Base-by-base conservation (phyloP, 179 eudicot genomes). In the Beta corolliflora region DNA sequence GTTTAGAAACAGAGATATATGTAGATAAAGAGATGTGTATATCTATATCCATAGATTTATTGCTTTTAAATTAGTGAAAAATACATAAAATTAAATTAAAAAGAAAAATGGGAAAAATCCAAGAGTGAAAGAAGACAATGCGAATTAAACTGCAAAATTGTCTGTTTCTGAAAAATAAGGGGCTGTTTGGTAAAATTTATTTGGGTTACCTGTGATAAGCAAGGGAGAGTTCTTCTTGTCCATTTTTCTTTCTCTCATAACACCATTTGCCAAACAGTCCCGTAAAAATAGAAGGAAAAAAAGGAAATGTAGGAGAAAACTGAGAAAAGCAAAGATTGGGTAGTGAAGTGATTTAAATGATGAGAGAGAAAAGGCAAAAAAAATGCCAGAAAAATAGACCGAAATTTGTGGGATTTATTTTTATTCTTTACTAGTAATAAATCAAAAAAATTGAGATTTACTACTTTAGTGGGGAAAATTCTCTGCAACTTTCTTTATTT, bases 1-100 rank as follows among this genome's bases (percentile, higher is more conserved):
- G 54, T 18, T 44, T 75, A 67, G 29, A 76, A 75, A 75, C 77
- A 73, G 64, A 54, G 79, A 80, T 8, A 61, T 66, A 55, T 23
- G 29, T 12, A 56, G 29, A 64, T 13, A 64, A 15, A 64, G 69
- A 64, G 23, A 25, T 64, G 29, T 11, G 67, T 21, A 63, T 29
- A 63, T 63, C 21, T 23, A 64, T 23, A 58, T 58, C 21, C 2
- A 53, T 31, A 23, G 61, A 75, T 81, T 76, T 81, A 81, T 76
- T 79, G 76, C 54, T 45, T 65, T 41, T 10, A 5, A 45, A 29
- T 48, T 48, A 64, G 48, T 52, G 1, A 21, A 13, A 13, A 55
- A 18, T 36, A 66, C 36, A 50, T 75, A 55, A 63, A 73, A 70
- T 46, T 4, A 53, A 78, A 78, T 23, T 11, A 52, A 50, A 46